Evolutionary conservation across 106 monocot species (phyloP).

Genomic region (Allium cepa): DNA sequence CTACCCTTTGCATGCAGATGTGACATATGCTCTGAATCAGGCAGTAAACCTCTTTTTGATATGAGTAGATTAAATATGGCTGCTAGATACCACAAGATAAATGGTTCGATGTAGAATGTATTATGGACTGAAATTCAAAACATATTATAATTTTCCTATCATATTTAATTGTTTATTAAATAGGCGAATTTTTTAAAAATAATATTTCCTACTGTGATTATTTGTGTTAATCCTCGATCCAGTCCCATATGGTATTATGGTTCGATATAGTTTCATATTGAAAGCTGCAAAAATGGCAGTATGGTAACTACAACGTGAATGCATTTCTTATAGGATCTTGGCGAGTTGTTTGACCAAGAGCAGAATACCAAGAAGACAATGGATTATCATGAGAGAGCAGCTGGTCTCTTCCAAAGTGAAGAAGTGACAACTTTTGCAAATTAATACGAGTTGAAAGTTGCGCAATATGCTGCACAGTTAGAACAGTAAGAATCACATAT

Average conservation of each 20-base stretch:
- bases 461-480: slow-evolving; percentile 72
- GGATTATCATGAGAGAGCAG: slow-evolving; percentile 56
- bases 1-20: slow-evolving; percentile 34
- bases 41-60: slow-evolving; percentile 80
- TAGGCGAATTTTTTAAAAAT: too few relatives aligned
- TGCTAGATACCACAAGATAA: slow-evolving; percentile 83
- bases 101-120: too few relatives aligned
- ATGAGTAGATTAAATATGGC: slow-evolving; percentile 90
- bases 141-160: too few relatives aligned
- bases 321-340: slow-evolving; percentile 44
- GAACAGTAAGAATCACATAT: slow-evolving; percentile 56
- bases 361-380: slow-evolving; percentile 64
- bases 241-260: too few relatives aligned
- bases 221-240: too few relatives aligned
- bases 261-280: too few relatives aligned
- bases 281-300: too few relatives aligned
- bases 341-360: slow-evolving; percentile 64
- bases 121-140: too few relatives aligned
- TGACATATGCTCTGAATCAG: slow-evolving; percentile 50
- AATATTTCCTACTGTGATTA: too few relatives aligned
- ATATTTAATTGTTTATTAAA: too few relatives aligned
- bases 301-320: not conserved
- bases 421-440: slow-evolving; percentile 71
- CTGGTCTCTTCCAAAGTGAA: slow-evolving; percentile 79
- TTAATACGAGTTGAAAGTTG: slow-evolving; percentile 74